Evolutionary conservation across 495 filamentous ascomycete species (phyloP).

Genomic region (Lindgomyces ingoldianus): DNA sequence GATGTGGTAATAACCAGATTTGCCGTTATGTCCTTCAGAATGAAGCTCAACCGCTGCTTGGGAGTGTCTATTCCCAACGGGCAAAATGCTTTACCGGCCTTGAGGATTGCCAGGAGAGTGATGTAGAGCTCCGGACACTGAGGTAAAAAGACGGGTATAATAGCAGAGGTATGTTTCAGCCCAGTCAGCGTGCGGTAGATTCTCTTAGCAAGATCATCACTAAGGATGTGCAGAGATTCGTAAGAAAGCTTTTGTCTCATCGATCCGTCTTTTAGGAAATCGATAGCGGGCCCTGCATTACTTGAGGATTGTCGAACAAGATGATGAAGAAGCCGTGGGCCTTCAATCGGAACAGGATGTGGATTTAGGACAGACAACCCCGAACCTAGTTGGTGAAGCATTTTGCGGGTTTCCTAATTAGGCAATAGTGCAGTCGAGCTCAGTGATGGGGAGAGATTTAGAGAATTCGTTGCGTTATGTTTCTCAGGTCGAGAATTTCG

Average conservation of each 20-base stretch:
- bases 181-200: conserved; percentile 8
- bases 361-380: conserved; percentile 64
- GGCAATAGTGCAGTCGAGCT: not conserved
- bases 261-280: conserved; percentile 57
- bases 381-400: conserved; percentile 27
- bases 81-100: conserved; percentile 77
- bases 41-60: conserved; percentile 69
- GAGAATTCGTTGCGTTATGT: too few species aligned
- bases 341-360: conserved; percentile 54
- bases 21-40: conserved; percentile 63
- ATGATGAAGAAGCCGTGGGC: conserved; percentile 67
- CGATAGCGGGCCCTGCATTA: conserved; percentile 53
- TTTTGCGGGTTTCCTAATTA: conserved; percentile 15
- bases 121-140: conserved; percentile 74
- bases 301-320: conserved; percentile 50
- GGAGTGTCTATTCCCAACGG: conserved; percentile 74
- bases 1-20: conserved; percentile 41
- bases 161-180: conserved; percentile 28
- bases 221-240: conserved; percentile 56
- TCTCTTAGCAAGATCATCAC: conserved; percentile 43
- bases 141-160: conserved; percentile 72
- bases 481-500: too few species aligned
- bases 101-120: conserved; percentile 68
- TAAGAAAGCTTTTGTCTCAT: conserved; percentile 56
- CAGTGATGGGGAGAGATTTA: not conserved